phyloP scores from a whole-genome alignment of 2,329 filamentous ascomycete genomes.

The Colletotrichum sp. region DNA sequence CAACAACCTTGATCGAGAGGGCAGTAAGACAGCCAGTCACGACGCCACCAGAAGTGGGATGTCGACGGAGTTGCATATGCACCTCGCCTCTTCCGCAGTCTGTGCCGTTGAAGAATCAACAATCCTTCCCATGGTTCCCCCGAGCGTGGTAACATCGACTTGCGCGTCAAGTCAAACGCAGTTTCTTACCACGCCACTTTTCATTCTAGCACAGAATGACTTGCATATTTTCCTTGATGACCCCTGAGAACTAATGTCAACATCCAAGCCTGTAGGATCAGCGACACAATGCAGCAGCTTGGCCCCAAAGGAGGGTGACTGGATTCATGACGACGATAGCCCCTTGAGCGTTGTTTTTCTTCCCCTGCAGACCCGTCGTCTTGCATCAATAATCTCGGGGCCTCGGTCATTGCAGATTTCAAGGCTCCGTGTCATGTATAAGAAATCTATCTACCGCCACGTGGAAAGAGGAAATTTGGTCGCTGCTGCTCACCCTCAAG shows the following conservation, averaged over 20 bases:
- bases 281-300: not conserved
- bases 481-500: not conserved
- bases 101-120: too few species aligned
- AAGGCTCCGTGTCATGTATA: not conserved
- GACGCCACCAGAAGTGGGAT: too few species aligned
- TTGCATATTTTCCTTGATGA: not conserved
- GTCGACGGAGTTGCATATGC: not conserved
- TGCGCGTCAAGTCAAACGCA: not conserved
- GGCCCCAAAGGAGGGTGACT: not conserved
- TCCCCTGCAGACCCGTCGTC: not conserved
- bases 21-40: not conserved
- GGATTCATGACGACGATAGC: not conserved
- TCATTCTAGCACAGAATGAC: not conserved
- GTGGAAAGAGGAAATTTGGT: not conserved
- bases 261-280: not conserved
- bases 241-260: not conserved
- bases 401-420: not conserved
- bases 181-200: not conserved
- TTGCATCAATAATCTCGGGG: not conserved
- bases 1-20: not conserved
- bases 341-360: not conserved
- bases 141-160: not conserved
- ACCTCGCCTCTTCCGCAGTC: not conserved
- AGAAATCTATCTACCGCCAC: not conserved
- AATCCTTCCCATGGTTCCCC: not conserved